Conservation (phyloP, 2,329 filamentous ascomycete species). For the Penicillium sp. region DNA sequence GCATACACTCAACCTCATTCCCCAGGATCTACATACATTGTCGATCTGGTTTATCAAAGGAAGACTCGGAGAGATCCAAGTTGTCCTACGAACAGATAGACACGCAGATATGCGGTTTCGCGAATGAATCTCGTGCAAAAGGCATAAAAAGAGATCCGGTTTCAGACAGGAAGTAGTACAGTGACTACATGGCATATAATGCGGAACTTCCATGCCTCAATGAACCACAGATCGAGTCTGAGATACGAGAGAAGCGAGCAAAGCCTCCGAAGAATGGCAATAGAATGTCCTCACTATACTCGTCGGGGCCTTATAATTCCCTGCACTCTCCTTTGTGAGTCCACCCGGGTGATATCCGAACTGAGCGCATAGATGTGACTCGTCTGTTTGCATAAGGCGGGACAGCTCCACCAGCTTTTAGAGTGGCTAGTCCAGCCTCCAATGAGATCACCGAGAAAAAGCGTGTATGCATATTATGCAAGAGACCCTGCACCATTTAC, state of each 20-base stretch:
- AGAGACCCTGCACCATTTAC: background rate
- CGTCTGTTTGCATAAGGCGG: background rate
- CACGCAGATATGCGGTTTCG: background rate
- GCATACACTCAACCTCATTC: background rate
- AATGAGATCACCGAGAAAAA: background rate
- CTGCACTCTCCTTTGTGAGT: background rate
- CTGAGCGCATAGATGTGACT: slow-evolving; percentile 3
- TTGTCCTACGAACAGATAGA: background rate
- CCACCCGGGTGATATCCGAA: background rate
- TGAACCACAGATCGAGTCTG: background rate
- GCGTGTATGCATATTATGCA: background rate
- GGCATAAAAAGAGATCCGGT: background rate
- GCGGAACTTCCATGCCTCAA: no score
- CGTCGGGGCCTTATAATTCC: background rate
- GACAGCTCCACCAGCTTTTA: background rate
- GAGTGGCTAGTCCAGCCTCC: background rate
- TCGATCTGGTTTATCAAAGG: background rate
- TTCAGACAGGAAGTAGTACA: background rate
- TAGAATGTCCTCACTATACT: background rate
- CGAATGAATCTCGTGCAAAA: background rate
- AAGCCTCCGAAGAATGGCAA: background rate
- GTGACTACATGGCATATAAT: background rate
- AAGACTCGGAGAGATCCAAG: background rate
- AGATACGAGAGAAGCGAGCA: background rate
- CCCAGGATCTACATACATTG: background rate